Evolutionary conservation across 1,284 basidiomycete species (phyloP), one percentile per base, ranked within the genome.

Genomic region (Papiliotrema terrestris): DNA sequence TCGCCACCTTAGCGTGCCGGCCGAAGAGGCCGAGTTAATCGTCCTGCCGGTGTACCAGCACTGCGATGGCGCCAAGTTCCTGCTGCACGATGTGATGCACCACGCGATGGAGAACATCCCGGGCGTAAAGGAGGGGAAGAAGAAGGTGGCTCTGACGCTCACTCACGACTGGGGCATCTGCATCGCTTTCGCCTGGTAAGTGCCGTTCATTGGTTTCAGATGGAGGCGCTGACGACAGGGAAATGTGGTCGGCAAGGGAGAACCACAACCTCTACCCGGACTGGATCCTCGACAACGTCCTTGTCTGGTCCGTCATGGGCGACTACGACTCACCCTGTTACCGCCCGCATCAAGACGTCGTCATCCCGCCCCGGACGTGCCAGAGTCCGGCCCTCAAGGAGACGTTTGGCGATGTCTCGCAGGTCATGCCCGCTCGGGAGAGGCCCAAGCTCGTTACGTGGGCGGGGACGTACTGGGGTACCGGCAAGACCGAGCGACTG

Each of bases 151-250:
- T 3, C 51, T 79, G 15, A 72, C 75, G 11, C 65, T 79, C 59
- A 78, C 78, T 26, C 78, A 78, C 64, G 79, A 80, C 63, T 80
- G 76, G 74, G 79, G 79, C 15, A 67, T 75, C 47, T 77, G 76
- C 48, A 58, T 69, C 25, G 57, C 62, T 13, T 77, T 77, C 53
- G 70, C 71, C 8, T 76, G 75, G 68, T 66, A 42, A 52, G 63
- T 63, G 8, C 2, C n/a, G n/a, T n/a, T 41, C 20, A 44, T 19
- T 20, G 26, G n/a, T 29, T 14, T 22, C 25, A 25, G 14, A 35
- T 3, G 42, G 6, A 1, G 1, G 6, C 19, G 38, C 45, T 54
- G 38, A 35, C 37, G 19, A n/a, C 23, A 67, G 63, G 74, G 72
- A 75, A 54, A 67, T 78, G 25, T 76, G 75, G 73, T 66, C 64